Base-by-base conservation (phyloP, 2,329 filamentous ascomycete species). In the Raffaelea arxii region DNA sequence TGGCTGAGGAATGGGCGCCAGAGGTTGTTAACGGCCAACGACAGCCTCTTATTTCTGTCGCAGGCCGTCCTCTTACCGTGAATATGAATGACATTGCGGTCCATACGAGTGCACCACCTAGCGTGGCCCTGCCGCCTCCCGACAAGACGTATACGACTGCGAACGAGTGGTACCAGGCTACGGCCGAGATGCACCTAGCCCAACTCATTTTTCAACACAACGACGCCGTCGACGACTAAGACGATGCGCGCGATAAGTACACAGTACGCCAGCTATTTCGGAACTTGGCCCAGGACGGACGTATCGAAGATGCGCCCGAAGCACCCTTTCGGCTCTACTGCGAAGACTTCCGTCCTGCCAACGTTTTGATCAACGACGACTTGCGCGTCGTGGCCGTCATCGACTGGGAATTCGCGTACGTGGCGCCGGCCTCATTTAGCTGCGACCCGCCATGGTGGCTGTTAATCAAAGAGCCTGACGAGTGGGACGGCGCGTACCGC, bases 181-280 rank as follows among this genome's bases (percentile, higher is more conserved):
- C 70, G 7, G 62, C 67, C 9, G 58, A 68, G 11, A 54, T 66
- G 47, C 61, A 70, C 27, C 46, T 69, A 18, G 50, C 50, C 11
- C 61, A 64, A 16, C 55, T 70, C 6, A 16, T 59, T 12, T 66
- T 66, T 44, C 65, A 71, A 49, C 63, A 62, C 42, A 69, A 71
- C 50, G 59, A 68, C 36, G 51, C 61, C 1, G 54, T 68, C 4
- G 44, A 46, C 0, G 56, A 58, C 2, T 64, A 60, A 27, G 62
- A 65, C 11, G 67, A 71, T 47, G 65, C 60, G 45, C 57, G 63
- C 4, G 64, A 62, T 21, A 70, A 71, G 49, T 69, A 68, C 43
- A 58, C 68, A 4, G 61, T 65, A 10, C 65, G 65, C 5, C 60
- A 65, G 19, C 49, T 71, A 1, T 69, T 70, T 49, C 64, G 27